These are phyloP conservation scores for Psilocybe cubensis DNA, from an alignment of 768 basidiomycete genomes.

Conservation along the genomic window DNA sequence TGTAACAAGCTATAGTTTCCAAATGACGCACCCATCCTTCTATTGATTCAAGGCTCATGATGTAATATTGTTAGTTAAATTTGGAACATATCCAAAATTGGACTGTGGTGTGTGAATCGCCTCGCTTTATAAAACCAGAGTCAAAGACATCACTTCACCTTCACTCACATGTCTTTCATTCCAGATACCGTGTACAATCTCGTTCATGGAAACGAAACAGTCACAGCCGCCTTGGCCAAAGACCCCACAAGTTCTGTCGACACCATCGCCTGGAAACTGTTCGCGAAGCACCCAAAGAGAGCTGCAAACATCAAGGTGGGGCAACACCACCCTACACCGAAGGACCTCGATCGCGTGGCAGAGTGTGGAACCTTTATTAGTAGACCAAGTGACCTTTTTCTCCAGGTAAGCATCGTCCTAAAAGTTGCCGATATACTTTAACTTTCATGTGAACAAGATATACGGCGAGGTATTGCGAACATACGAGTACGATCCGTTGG, in stretches of 20 bases:
- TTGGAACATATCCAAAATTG: neutral
- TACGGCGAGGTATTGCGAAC: slow-evolving; percentile 12
- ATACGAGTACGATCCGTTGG: slow-evolving; percentile 9
- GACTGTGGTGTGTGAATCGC: neutral
- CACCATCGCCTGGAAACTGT: slow-evolving; percentile 2
- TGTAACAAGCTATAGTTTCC: too few relatives aligned
- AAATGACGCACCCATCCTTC: too few relatives aligned
- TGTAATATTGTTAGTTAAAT: neutral
- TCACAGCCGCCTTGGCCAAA: slow-evolving; percentile 1
- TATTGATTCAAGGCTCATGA: neutral
- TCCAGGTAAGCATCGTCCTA: slow-evolving; percentile 3
- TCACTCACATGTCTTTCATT: slow-evolving; percentile 6
- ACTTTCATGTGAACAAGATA: neutral
- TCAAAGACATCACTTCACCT: neutral
- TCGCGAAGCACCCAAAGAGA: slow-evolving; percentile 1
- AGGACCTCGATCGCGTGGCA: slow-evolving; percentile 12
- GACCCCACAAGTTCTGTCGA: neutral
- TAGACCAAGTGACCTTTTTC: slow-evolving; percentile 14
- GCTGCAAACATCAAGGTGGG: slow-evolving; percentile 7
- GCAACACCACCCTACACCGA: neutral
- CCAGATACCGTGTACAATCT: slow-evolving; percentile 8
- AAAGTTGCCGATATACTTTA: neutral
- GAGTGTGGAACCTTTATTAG: slow-evolving; percentile 11
- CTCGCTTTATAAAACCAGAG: neutral
- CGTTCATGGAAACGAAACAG: slow-evolving; percentile 1